phyloP scores from a whole-genome alignment of 2,329 filamentous ascomycete genomes.

The Neofusicoccum parvum region DNA sequence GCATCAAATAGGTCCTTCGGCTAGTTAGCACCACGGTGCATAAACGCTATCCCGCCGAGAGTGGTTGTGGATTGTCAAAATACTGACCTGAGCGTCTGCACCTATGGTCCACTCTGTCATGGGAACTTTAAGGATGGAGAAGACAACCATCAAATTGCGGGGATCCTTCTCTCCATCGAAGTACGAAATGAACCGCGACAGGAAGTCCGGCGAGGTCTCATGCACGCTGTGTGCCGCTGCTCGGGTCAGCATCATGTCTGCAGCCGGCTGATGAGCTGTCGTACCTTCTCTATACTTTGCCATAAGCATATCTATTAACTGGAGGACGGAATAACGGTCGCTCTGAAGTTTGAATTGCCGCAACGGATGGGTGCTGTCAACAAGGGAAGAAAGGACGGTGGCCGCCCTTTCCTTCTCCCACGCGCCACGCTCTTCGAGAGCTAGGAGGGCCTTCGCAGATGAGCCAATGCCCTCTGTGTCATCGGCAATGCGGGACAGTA shows the following conservation, averaged over 20 bases:
- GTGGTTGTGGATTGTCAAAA: too few relatives aligned
- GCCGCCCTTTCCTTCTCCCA: constrained; percentile 61
- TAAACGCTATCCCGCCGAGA: background rate
- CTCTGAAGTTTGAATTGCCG: constrained; percentile 64
- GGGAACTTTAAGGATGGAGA: constrained; percentile 66
- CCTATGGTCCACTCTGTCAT: constrained; percentile 70
- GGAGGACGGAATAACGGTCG: constrained; percentile 62
- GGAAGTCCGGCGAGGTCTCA: constrained; percentile 54
- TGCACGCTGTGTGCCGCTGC: constrained; percentile 59
- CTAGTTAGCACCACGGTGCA: constrained; percentile 13
- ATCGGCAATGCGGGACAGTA: constrained; percentile 65
- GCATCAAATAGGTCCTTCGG: constrained; percentile 62
- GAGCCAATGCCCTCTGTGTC: constrained; percentile 56
- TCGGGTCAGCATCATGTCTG: background rate
- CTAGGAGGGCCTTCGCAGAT: constrained; percentile 60
- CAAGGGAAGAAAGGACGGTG: constrained; percentile 53
- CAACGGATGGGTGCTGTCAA: constrained; percentile 59
- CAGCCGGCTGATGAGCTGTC: background rate
- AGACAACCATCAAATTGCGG: constrained; percentile 70
- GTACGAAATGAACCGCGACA: constrained; percentile 64
- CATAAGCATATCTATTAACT: constrained; percentile 64
- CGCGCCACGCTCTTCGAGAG: constrained; percentile 61
- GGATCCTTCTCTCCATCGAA: constrained; percentile 71
- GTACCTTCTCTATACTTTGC: constrained; percentile 61
- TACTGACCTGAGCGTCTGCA: constrained; percentile 57